Base-by-base conservation (phyloP, 2,329 filamentous ascomycete genomes). In the Phialophora verrucosa region DNA sequence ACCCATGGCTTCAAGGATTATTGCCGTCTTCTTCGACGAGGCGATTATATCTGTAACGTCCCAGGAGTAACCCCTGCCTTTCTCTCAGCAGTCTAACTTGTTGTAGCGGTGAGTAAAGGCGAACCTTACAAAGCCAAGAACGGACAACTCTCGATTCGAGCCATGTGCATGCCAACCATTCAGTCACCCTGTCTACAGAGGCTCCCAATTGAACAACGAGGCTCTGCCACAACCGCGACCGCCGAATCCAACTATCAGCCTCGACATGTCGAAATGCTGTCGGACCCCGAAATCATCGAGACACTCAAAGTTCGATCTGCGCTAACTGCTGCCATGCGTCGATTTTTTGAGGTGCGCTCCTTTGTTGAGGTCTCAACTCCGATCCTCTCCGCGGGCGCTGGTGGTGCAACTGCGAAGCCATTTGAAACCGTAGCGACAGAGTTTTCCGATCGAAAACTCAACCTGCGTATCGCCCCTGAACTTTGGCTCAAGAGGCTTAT, bases 291-390 rank as follows among this genome's bases (percentile, higher is more conserved):
- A 47, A 84, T 88, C 2, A 82, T 88, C 12, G 88, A 95, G 74
- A 87, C 88, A 1, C 81, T 98, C 59, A 85, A 89, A 35, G 83
- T 95, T 27, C 88, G 94, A 42, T 89, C 92, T 0, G 81, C 87
- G 44, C 86, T 98, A 66, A 88, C 92, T 69, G 88, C 89, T 65
- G 86, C 87, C 70, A 83, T 98, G 70, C 88, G 92, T 42, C 84
- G 87, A 59, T 92, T 90, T 76, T 87, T 98, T 63, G 83, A 91
- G 66, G 82, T 87, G 8, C 83, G 86, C 54, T 84, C 85, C 5
- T 97, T 97, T 74, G 81, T 93, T 62, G 93, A 97, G 79, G 93
- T 98, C 55, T 91, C 91, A 72, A 99, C 95, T 0, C 95, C 95
- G 0, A 92, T 98, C 64, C 83, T 99, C 60, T 89, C 91, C 7